Evolutionary conservation across 2,329 filamentous ascomycete species (phyloP).

Genomic region (Colletotrichum eremochloae): DNA sequence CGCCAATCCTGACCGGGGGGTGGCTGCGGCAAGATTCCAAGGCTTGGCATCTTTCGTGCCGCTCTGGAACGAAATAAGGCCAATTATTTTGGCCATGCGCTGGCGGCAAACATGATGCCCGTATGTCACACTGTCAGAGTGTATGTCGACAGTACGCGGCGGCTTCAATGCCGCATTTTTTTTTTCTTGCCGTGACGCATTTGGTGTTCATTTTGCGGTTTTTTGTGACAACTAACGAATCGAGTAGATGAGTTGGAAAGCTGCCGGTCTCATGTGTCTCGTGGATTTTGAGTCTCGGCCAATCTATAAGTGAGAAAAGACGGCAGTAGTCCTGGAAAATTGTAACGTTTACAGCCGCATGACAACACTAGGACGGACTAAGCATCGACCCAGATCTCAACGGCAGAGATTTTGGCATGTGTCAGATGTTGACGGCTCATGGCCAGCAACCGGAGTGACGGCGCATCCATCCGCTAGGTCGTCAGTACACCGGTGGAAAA

Average conservation of each 20-base stretch:
- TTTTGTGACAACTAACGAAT: background rate
- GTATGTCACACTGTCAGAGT: conserved; percentile 16
- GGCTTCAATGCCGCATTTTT: background rate
- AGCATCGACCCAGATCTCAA: no score
- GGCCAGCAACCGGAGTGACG: background rate
- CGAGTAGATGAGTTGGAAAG: background rate
- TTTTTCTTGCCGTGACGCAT: no score
- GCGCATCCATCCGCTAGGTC: conserved; percentile 3
- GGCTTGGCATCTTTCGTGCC: conserved; percentile 20
- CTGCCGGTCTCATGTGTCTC: background rate
- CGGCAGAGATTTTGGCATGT: background rate
- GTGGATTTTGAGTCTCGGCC: no score
- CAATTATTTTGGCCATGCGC: conserved; percentile 19
- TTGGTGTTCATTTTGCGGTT: background rate
- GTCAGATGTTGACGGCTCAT: background rate
- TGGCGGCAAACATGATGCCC: background rate
- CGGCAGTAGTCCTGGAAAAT: no score
- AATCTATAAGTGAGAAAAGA: background rate
- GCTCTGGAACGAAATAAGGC: conserved; percentile 21
- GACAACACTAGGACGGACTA: background rate
- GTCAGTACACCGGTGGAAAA: background rate
- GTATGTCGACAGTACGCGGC: no score
- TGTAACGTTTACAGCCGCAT: background rate
- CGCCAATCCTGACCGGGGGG: background rate
- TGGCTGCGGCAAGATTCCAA: conserved; percentile 3